A percentile compares a stretch with the other conserved stretches of the same genome.
phyloP scores from a whole-genome alignment of 2,329 filamentous ascomycete genomes.

The Coniella vitis region DNA sequence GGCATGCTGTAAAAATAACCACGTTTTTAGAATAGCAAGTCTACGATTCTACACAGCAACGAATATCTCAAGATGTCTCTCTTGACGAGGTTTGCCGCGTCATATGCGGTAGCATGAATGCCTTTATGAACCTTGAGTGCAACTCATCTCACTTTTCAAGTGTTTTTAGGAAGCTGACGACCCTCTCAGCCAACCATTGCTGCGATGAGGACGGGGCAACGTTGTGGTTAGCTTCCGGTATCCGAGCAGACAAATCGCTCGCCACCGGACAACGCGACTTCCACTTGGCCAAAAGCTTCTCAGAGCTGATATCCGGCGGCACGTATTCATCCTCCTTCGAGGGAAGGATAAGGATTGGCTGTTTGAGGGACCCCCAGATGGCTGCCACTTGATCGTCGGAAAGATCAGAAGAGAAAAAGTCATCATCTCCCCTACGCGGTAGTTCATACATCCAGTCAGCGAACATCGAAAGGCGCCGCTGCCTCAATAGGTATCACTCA shows the following conservation, averaged over 20 bases:
- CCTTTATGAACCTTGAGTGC: too few species aligned
- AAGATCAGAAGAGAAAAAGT: constrained; percentile 83
- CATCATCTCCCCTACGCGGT: constrained; percentile 60
- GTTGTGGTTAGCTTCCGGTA: constrained; percentile 46
- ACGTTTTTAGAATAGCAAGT: too few species aligned
- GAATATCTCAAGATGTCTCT: too few species aligned
- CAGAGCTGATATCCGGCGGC: constrained; percentile 50
- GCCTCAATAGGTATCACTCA: constrained; percentile 26
- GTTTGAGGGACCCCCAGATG: constrained; percentile 60
- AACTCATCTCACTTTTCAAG: constrained; percentile 13
- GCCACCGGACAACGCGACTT: constrained; percentile 35
- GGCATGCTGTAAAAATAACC: not conserved
- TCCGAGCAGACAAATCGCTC: constrained; percentile 44
- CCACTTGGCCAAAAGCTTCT: constrained; percentile 52
- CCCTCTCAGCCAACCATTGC: constrained; percentile 42
- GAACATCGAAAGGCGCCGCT: not conserved
- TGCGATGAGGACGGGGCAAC: constrained; percentile 40
- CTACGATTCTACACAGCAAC: too few species aligned
- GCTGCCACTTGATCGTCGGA: constrained; percentile 43
- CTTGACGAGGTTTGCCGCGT: too few species aligned
- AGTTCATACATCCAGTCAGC: not conserved
- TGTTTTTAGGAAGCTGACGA: constrained; percentile 38
- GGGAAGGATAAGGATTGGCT: constrained; percentile 57
- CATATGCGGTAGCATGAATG: too few species aligned
- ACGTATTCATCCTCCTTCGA: constrained; percentile 62